phyloP scores from a whole-genome alignment of 352 stramenopile species.

The Phytopythium vexans region DNA sequence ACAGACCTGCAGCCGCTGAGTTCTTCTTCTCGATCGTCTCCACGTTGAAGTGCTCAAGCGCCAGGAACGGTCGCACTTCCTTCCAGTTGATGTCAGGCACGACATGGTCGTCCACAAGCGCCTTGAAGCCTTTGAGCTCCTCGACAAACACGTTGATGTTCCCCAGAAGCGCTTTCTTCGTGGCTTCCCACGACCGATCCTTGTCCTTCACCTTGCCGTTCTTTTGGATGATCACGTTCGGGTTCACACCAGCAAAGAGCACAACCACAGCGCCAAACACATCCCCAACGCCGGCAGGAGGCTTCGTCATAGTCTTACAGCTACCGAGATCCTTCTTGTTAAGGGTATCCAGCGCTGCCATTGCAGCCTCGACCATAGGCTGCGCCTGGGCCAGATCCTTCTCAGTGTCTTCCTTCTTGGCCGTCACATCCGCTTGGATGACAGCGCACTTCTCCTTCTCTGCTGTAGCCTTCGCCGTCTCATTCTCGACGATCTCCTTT shows the following conservation, averaged over 20 bases:
- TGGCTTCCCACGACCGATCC: slow-evolving; percentile 90
- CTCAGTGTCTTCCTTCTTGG: slow-evolving; percentile 87
- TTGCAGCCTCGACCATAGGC: slow-evolving; percentile 83
- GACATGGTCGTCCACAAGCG: slow-evolving; percentile 54
- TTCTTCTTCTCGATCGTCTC: slow-evolving; percentile 85
- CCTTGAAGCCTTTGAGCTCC: slow-evolving; percentile 85
- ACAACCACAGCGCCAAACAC: slow-evolving; percentile 80
- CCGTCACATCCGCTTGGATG: slow-evolving; percentile 90
- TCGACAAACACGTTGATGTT: slow-evolving; percentile 94
- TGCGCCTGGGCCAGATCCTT: slow-evolving; percentile 69
- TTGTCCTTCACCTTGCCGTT: slow-evolving; percentile 94
- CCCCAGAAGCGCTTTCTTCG: slow-evolving; percentile 90
- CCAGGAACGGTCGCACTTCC: slow-evolving; percentile 75
- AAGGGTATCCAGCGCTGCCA: slow-evolving; percentile 88
- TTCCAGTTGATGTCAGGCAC: slow-evolving; percentile 81
- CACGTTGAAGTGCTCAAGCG: slow-evolving; percentile 77
- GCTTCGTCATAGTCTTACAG: slow-evolving; percentile 92
- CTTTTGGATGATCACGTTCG: slow-evolving; percentile 83
- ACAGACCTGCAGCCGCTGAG: slow-evolving; percentile 69
- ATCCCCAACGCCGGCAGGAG: slow-evolving; percentile 84
- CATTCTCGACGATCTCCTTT: slow-evolving; percentile 91
- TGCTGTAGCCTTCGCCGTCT: slow-evolving; percentile 88
- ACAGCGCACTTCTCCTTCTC: slow-evolving; percentile 90
- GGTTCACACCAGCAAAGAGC: slow-evolving; percentile 71
- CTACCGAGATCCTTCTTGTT: slow-evolving; percentile 89